Evolutionary conservation across 2,329 filamentous ascomycete genomes (phyloP).

Genomic region (Trichoderma afroharzianum): DNA sequence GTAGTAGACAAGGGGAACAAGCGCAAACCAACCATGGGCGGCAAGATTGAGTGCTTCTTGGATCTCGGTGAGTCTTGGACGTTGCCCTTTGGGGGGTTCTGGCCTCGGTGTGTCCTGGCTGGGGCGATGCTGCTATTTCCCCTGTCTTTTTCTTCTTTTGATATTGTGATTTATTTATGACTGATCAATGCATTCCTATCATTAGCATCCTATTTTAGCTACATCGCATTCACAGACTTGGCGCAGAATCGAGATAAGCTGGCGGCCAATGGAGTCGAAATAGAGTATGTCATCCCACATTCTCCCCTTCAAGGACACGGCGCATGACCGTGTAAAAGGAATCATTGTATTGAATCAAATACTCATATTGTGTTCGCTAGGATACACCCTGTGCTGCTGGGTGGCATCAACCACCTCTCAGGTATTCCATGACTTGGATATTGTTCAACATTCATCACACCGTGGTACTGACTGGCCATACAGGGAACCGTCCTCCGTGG

Average conservation of each 20-base stretch:
- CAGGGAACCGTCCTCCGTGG: constrained; percentile 75
- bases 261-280: constrained; percentile 54
- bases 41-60: constrained; percentile 61
- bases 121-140: neutral
- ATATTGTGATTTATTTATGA: neutral
- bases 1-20: neutral
- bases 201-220: constrained; percentile 63
- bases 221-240: constrained; percentile 55
- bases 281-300: constrained; percentile 56
- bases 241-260: constrained; percentile 53
- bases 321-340: neutral
- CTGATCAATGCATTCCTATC: neutral
- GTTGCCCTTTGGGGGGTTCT: neutral
- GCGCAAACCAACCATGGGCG: constrained; percentile 43
- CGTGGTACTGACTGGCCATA: neutral
- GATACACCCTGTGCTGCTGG: constrained; percentile 69
- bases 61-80: constrained; percentile 53
- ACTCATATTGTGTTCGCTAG: constrained; percentile 35
- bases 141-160: neutral
- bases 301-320: neutral
- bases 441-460: neutral
- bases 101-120: neutral
- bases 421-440: constrained; percentile 36
- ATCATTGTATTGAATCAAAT: neutral
- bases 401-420: constrained; percentile 58